These are phyloP conservation scores for Globisporangium recalcitrans DNA, from an alignment of 352 stramenopile species.

Conservation along the genomic window DNA sequence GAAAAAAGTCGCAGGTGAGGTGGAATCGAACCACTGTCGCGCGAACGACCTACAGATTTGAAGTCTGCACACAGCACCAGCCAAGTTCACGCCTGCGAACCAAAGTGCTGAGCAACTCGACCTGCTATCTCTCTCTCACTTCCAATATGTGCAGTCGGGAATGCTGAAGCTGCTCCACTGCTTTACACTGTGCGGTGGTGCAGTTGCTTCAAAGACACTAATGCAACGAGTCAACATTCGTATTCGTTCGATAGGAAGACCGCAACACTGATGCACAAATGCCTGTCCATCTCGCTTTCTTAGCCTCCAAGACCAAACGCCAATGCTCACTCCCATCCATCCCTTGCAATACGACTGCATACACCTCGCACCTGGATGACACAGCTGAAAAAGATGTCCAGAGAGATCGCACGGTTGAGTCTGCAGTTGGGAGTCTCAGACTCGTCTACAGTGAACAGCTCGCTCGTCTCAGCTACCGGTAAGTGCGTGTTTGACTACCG, in stretches of 20 bases:
- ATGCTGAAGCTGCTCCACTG: no score
- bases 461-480: not conserved
- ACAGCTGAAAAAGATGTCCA: not conserved
- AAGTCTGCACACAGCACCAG: slow-evolving; percentile 90
- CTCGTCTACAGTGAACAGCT: not conserved
- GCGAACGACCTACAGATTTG: slow-evolving; percentile 90
- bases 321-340: no score
- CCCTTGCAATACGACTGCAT: not conserved
- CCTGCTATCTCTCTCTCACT: not conserved
- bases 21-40: slow-evolving; percentile 90
- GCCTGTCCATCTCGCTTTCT: no score
- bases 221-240: not conserved
- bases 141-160: not conserved
- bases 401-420: not conserved
- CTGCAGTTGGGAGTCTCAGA: no score
- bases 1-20: slow-evolving; percentile 79
- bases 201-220: not conserved
- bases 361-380: no score
- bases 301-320: no score
- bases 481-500: not conserved
- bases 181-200: no score
- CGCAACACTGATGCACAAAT: not conserved
- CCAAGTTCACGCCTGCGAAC: slow-evolving; percentile 79
- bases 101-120: not conserved
- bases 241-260: not conserved